phyloP scores from a whole-genome alignment of 2,329 filamentous ascomycete genomes.

The Xenoacremonium recifei region DNA sequence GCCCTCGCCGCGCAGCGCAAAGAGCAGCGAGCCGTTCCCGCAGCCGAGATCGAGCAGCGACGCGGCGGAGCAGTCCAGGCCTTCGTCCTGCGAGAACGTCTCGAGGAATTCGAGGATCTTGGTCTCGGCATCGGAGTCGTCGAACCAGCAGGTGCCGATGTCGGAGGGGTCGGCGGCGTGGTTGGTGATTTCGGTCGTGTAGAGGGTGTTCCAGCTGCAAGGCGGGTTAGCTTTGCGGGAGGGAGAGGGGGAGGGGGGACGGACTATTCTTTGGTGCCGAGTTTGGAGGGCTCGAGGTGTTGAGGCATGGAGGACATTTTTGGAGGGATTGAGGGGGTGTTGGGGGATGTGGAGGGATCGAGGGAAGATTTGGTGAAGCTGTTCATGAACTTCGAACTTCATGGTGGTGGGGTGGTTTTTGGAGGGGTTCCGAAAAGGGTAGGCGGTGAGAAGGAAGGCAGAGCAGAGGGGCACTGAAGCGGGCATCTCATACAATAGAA shows the following conservation, averaged over 20 bases:
- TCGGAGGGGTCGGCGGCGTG: constrained; percentile 70
- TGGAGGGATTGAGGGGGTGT: not conserved
- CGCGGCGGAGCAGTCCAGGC: constrained; percentile 33
- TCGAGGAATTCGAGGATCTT: constrained; percentile 73
- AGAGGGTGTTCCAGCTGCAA: constrained; percentile 72
- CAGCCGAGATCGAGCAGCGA: constrained; percentile 85
- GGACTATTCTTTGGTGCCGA: constrained; percentile 91
- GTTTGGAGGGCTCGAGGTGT: constrained; percentile 71
- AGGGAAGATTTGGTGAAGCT: too few species aligned
- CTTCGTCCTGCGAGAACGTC: constrained; percentile 27
- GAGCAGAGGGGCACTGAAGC: too few species aligned
- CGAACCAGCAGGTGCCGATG: constrained; percentile 93
- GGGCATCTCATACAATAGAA: too few species aligned
- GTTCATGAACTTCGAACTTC: too few species aligned
- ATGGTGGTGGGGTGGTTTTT: too few species aligned
- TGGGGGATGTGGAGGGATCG: not conserved
- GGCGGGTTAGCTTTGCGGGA: constrained; percentile 2
- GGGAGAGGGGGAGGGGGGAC: constrained; percentile 28
- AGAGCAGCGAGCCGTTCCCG: constrained; percentile 90
- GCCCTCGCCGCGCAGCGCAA: constrained; percentile 64
- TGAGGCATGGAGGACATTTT: constrained; percentile 39
- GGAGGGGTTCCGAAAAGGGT: too few species aligned
- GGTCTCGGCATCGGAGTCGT: constrained; percentile 83
- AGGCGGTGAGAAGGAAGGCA: too few species aligned
- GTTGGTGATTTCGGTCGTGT: constrained; percentile 69